Evolutionary conservation across 2,329 filamentous ascomycete genomes (phyloP), one percentile per base, ranked within the genome.

Genomic region (Capronia coronata): DNA sequence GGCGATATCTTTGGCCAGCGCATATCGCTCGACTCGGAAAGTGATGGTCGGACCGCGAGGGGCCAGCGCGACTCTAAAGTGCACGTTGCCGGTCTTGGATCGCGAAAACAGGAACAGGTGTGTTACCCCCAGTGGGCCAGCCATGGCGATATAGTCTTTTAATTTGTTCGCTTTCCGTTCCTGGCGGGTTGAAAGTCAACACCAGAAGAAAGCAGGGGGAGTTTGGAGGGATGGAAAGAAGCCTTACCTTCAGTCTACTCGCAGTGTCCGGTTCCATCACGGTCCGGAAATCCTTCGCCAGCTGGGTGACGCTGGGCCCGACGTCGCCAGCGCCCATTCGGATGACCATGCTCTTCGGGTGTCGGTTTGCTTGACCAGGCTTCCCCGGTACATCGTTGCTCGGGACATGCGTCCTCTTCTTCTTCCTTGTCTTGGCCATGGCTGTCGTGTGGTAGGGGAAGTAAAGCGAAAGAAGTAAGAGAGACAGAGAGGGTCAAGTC

Each of bases 241-340:
- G 23, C 40, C 34, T 13, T 65, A 77, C 76, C 73, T 89, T 94
- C 59, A 98, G 68, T 51, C 91, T 80, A 54, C 83, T 84, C 2
- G 93, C 93, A 2, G 93, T 98, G 46, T 89, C 87, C 1, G 93
- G 93, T 69, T 97, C 89, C 89, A 98, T 94, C 72, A 97, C 91
- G 48, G 78, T 77, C 61, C 93, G 83, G 51, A 97, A 86, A 71
- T 98, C 93, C 61, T 86, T 83, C 18, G 91, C 90, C 61, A 98
- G 75, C 71, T 97, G 90, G 66, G 84, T 91, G 62, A 98, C 79
- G 67, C 86, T 94, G 52, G 87, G 81, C 50, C 93, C 93, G 45
- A 98, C 88, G 65, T 96, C 87, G 62, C 89, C 86, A 61, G 90
- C 91, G 62, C 93, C 93, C 63, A 96, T 90, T 60, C 93, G 87